Conservation (phyloP, 1,284 basidiomycete genomes). For the Exsudoporus floridanus region DNA sequence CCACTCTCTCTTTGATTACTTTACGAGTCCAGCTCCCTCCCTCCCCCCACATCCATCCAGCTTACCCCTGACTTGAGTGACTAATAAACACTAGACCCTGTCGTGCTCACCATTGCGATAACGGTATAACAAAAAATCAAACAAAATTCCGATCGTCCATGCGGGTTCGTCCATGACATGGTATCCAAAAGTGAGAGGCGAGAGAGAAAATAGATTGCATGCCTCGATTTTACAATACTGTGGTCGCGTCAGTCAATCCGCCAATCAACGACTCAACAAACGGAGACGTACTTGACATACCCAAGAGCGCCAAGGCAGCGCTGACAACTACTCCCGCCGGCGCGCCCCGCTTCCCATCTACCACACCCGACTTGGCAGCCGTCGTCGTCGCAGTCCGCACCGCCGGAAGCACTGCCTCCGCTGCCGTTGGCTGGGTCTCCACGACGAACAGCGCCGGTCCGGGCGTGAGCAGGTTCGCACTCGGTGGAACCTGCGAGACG, state of each 20-base stretch:
- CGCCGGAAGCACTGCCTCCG: constrained; percentile 28
- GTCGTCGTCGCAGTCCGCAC: not conserved
- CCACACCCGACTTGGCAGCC: not conserved
- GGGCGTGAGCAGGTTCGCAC: constrained; percentile 69
- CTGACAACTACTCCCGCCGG: not conserved
- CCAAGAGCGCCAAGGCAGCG: not conserved
- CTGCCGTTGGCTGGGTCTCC: constrained; percentile 51
- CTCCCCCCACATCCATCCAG: no score
- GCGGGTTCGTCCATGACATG: not conserved
- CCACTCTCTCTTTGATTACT: no score
- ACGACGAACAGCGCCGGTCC: constrained; percentile 75
- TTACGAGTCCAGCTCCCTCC: no score
- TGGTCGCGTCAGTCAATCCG: not conserved
- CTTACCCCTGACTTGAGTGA: no score
- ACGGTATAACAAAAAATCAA: not conserved
- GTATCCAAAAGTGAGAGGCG: not conserved
- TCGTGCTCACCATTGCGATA: no score
- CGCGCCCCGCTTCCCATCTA: not conserved
- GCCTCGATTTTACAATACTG: not conserved
- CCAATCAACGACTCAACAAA: not conserved
- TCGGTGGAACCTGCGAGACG: constrained; percentile 69
- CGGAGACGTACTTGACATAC: not conserved
- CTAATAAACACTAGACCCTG: not conserved
- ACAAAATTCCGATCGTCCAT: not conserved
- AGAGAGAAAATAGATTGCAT: no score